phyloP scores from a whole-genome alignment of 345 rosid species.

The Punica granatum region DNA sequence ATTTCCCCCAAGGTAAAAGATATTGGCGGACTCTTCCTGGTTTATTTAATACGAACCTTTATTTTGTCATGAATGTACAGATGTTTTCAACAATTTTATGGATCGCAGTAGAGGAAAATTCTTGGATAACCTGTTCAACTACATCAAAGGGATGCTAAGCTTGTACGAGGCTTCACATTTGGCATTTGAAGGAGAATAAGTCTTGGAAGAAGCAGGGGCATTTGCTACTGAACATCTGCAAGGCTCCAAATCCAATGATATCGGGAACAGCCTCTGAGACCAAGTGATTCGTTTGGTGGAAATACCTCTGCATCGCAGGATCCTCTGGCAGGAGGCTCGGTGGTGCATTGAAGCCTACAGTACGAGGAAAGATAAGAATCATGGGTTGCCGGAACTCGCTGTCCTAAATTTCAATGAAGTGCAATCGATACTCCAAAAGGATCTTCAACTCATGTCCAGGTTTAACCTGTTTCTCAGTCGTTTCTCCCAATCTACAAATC shows the following conservation, averaged over 20 bases:
- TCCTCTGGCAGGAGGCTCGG: constrained; percentile 25
- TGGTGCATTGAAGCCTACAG: constrained; percentile 25
- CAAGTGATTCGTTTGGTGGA: constrained; percentile 27
- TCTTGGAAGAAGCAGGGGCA: constrained; percentile 17
- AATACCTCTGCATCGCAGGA: constrained; percentile 26
- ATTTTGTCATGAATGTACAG: constrained; percentile 13
- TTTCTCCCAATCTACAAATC: too few species aligned
- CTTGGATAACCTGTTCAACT: not conserved
- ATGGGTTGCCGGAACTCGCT: constrained; percentile 27
- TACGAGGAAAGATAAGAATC: constrained; percentile 3
- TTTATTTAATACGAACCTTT: too few species aligned
- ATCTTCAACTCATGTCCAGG: constrained; percentile 29
- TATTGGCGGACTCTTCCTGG: not conserved
- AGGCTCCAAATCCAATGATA: not conserved
- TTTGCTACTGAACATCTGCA: constrained; percentile 15
- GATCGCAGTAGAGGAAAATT: constrained; percentile 16
- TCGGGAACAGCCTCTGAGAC: constrained; percentile 2
- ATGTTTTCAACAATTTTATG: constrained; percentile 24
- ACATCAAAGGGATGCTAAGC: constrained; percentile 25
- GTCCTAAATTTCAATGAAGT: constrained; percentile 31
- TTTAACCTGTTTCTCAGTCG: not conserved
- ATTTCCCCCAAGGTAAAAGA: not conserved
- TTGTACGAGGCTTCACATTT: constrained; percentile 38
- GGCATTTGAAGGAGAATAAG: constrained; percentile 26
- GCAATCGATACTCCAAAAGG: constrained; percentile 24